Percentiles rank a stretch among this genome's conserved stretches.
These are phyloP conservation scores for Russula compacta DNA, from an alignment of 768 basidiomycete genomes.

Conservation along the genomic window DNA sequence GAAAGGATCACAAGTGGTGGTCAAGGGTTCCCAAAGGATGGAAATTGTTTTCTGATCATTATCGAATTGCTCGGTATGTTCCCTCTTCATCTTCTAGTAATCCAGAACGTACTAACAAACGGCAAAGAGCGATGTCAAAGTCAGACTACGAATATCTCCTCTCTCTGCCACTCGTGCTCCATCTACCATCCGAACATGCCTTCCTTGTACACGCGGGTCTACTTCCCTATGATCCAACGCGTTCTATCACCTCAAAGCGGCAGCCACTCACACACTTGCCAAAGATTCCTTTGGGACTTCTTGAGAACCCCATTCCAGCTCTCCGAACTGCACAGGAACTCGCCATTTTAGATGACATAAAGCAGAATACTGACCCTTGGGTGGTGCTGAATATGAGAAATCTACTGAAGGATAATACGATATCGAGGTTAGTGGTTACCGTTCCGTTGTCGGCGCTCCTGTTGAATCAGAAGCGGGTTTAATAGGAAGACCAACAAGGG, in stretches of 20 bases:
- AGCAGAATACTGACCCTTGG: slow-evolving; percentile 76
- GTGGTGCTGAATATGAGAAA: slow-evolving; percentile 63
- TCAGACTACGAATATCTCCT: slow-evolving; percentile 64
- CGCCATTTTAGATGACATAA: slow-evolving; percentile 54
- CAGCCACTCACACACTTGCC: slow-evolving; percentile 53
- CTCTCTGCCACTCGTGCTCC: slow-evolving; percentile 62
- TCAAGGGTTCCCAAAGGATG: slow-evolving; percentile 40
- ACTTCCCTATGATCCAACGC: slow-evolving; percentile 59
- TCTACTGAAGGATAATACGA: slow-evolving; percentile 32
- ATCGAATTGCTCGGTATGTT: slow-evolving; percentile 55
- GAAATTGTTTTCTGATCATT: slow-evolving; percentile 71
- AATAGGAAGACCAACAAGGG: slow-evolving; percentile 36
- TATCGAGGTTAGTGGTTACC: slow-evolving; percentile 29
- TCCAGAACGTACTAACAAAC: slow-evolving; percentile 1
- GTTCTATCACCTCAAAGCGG: slow-evolving; percentile 35
- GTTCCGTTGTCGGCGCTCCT: background rate
- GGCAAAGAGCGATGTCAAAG: slow-evolving; percentile 42
- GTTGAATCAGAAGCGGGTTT: background rate
- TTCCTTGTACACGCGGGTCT: slow-evolving; percentile 81
- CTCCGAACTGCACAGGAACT: slow-evolving; percentile 58
- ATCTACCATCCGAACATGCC: slow-evolving; percentile 66
- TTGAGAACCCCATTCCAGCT: slow-evolving; percentile 9
- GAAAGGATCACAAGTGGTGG: slow-evolving; percentile 25
- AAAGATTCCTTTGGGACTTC: background rate
- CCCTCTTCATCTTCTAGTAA: background rate